A percentile compares a stretch with the other conserved stretches of the same genome.
These are phyloP conservation scores for Endogone sp. DNA, from an alignment of 192 early-diverging fungal species.

Conservation along the genomic window DNA sequence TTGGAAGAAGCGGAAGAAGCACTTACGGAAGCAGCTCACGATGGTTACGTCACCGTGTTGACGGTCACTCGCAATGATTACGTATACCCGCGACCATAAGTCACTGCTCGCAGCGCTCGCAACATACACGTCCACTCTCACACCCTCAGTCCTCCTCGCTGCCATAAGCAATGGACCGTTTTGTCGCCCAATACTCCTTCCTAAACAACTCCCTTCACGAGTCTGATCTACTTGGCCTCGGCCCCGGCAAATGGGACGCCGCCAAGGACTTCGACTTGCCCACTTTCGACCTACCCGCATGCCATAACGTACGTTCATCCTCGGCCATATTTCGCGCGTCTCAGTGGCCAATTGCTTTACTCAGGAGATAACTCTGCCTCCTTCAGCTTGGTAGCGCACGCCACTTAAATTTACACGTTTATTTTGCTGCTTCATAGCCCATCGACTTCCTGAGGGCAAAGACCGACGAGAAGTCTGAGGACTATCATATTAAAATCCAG, in stretches of 20 bases:
- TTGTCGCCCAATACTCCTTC: background rate
- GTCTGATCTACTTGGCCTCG: background rate
- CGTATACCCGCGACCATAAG: background rate
- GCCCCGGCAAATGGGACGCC: constrained; percentile 43
- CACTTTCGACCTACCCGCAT: constrained; percentile 52
- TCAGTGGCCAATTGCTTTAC: background rate
- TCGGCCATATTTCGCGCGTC: background rate
- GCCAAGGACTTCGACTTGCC: constrained; percentile 48
- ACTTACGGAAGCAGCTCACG: too few species aligned
- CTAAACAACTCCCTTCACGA: background rate
- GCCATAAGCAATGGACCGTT: background rate
- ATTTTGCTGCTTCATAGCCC: constrained; percentile 51
- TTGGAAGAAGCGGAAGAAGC: too few species aligned
- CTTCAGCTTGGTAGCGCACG: background rate
- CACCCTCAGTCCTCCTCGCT: background rate
- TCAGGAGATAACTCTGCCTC: background rate
- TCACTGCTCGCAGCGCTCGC: background rate
- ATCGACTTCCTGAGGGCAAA: constrained; percentile 80
- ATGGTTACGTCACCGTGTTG: background rate
- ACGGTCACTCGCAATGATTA: background rate
- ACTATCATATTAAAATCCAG: constrained; percentile 84
- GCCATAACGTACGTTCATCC: constrained; percentile 40
- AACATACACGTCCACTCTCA: background rate
- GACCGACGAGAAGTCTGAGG: constrained; percentile 69
- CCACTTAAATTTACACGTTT: background rate